Conservation (phyloP, 1,284 basidiomycete genomes). For the Anthracocystis panici-leucophaei region DNA sequence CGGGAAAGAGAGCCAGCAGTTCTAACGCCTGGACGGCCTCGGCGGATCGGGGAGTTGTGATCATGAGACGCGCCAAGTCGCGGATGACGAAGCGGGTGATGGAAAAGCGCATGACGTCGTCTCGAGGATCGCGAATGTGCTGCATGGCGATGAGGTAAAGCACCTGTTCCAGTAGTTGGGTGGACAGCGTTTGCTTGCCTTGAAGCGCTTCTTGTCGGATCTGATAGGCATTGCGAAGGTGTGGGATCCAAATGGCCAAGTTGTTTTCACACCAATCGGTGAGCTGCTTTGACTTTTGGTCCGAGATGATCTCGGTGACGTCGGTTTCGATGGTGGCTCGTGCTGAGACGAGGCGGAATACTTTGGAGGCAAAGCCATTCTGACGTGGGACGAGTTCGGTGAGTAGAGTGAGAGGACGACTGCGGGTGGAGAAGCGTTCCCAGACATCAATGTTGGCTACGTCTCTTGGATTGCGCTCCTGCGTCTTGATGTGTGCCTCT, state of each 20-base stretch:
- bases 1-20: slow-evolving; percentile 41
- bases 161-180: slow-evolving; percentile 43
- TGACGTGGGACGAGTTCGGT: slow-evolving; percentile 46
- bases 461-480: slow-evolving; percentile 27
- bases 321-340: slow-evolving; percentile 44
- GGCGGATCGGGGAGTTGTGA: slow-evolving; percentile 34
- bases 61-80: slow-evolving; percentile 38
- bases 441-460: slow-evolving; percentile 38
- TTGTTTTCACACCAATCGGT: slow-evolving; percentile 50
- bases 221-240: slow-evolving; percentile 38
- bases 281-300: slow-evolving; percentile 41
- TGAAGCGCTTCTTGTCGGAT: slow-evolving; percentile 35
- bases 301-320: slow-evolving; percentile 32
- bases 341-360: slow-evolving; percentile 48
- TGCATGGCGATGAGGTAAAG: slow-evolving; percentile 46
- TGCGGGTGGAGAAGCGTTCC: slow-evolving; percentile 43
- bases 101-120: slow-evolving; percentile 41
- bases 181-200: slow-evolving; percentile 39
- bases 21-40: slow-evolving; percentile 42
- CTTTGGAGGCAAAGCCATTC: slow-evolving; percentile 39
- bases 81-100: slow-evolving; percentile 37
- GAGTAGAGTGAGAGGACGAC: slow-evolving; percentile 41
- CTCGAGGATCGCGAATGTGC: slow-evolving; percentile 42
- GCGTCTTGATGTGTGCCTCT: slow-evolving; percentile 33
- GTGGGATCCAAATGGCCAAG: slow-evolving; percentile 40